Evolutionary conservation across 495 filamentous ascomycete species (phyloP).

Genomic region (Ascodesmis nigricans): DNA sequence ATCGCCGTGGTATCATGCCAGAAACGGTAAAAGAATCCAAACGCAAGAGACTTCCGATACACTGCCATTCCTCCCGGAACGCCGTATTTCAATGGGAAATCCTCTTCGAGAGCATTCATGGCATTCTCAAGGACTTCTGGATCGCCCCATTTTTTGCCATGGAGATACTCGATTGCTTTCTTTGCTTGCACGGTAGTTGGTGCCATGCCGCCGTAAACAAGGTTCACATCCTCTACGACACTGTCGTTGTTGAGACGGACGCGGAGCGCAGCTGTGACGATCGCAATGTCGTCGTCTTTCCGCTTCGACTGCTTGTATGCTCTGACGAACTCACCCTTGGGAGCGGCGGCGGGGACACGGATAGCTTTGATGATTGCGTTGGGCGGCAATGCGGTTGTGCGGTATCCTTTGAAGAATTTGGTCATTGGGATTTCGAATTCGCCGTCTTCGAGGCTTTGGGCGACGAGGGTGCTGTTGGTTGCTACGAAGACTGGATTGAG

Average conservation of each 20-base stretch:
- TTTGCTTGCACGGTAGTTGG: slow-evolving; percentile 49
- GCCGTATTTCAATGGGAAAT: slow-evolving; percentile 49
- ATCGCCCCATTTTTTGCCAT: slow-evolving; percentile 44
- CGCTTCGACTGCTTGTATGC: slow-evolving; percentile 61
- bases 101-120: slow-evolving; percentile 45
- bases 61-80: slow-evolving; percentile 65
- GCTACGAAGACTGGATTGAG: slow-evolving; percentile 89
- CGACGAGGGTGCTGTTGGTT: slow-evolving; percentile 55
- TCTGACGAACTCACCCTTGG: slow-evolving; percentile 39
- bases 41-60: slow-evolving; percentile 49
- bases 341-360: slow-evolving; percentile 51
- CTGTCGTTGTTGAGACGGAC: slow-evolving; percentile 34
- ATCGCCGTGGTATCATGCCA: slow-evolving; percentile 37
- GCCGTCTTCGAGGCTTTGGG: slow-evolving; percentile 40
- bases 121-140: slow-evolving; percentile 41
- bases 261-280: slow-evolving; percentile 49
- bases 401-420: slow-evolving; percentile 79
- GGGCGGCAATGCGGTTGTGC: slow-evolving; percentile 56
- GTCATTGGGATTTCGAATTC: slow-evolving; percentile 74
- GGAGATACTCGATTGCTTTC: slow-evolving; percentile 34
- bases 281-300: slow-evolving; percentile 67
- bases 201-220: slow-evolving; percentile 59
- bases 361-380: slow-evolving; percentile 72
- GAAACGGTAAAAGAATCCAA: slow-evolving; percentile 50
- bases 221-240: slow-evolving; percentile 34